Evolutionary conservation across 2,329 filamentous ascomycete genomes (phyloP).

Genomic region (Coniochaeta sp.): DNA sequence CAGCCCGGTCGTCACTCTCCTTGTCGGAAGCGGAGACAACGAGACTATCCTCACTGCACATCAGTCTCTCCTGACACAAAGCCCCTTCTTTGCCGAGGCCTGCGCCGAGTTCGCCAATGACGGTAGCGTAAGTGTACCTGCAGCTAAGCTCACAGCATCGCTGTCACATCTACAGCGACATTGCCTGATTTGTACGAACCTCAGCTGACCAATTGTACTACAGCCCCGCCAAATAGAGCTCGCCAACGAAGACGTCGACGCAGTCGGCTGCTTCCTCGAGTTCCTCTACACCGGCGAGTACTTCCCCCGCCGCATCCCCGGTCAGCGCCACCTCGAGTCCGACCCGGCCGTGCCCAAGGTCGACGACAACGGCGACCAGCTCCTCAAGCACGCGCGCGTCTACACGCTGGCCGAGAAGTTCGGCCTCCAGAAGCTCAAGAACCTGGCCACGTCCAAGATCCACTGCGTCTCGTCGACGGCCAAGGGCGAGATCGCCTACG

Average conservation of each 20-base stretch:
- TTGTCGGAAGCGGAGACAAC: constrained; percentile 54
- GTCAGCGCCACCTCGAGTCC: constrained; percentile 60
- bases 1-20: constrained; percentile 62
- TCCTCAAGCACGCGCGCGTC: constrained; percentile 81
- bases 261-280: constrained; percentile 73
- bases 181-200: background rate
- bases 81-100: constrained; percentile 64
- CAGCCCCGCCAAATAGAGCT: constrained; percentile 64
- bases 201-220: background rate
- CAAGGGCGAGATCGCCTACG: constrained; percentile 85
- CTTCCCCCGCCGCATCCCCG: constrained; percentile 63
- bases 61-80: constrained; percentile 66
- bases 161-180: background rate
- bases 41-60: constrained; percentile 68
- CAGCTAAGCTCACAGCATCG: background rate
- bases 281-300: constrained; percentile 84
- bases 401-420: constrained; percentile 85
- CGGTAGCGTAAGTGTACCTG: constrained; percentile 43
- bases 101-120: constrained; percentile 56
- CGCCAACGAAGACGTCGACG: constrained; percentile 59
- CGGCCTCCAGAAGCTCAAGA: constrained; percentile 59
- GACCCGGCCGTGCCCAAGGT: constrained; percentile 58
- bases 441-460: constrained; percentile 80
- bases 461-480: constrained; percentile 85
- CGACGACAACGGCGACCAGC: constrained; percentile 73